Base-by-base conservation (phyloP, 192 early-diverging fungal species). In the Lunasporangiospora selenospora region DNA sequence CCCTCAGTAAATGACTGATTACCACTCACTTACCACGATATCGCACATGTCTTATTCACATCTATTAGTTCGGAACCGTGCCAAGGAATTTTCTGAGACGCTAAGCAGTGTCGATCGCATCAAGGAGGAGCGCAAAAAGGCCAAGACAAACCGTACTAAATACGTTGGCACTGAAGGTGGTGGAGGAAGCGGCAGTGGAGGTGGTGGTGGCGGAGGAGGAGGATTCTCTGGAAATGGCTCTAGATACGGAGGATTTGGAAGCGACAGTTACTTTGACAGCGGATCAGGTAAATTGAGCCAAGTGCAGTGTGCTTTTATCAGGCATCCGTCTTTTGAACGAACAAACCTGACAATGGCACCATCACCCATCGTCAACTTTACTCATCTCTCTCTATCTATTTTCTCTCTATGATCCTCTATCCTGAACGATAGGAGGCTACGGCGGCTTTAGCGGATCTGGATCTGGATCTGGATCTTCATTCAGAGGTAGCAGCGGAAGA, bases 41-140 rank as follows among this genome's bases (percentile, higher is more conserved):
- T 42, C n/a, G n/a, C n/a, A 13, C 11, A 40, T 40, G 2, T 42
- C 41, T 3, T 42, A 3, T 40, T 40, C 39, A 11, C 19, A 16
- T 18, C 58, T 61, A 0, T 48, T 65, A 94, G 92, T 95, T 6
- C 88, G 89, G 30, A 89, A 92, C 58, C 85, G 97, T 9, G 91
- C 96, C 13, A 95, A 93, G 62, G 95, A 98, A 79, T 80, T 99
- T 31, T 75, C 89, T 3, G 96, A 95, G 6, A 79, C 97, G 44
- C 67, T 98, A 13, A 83, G 84, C 34, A 86, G 92, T 73, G 86
- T 84, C 51, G 87, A 95, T 29, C 83, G 77, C 13, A 87, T 99
- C 67, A 89, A 90, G 32, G 82, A 82, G 11, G 97, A 99, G 71
- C 87, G 97, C 15, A 87, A 89, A 62, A 96, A 93, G 62, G 94